A percentile compares a stretch with the other conserved stretches of the same genome.
These are phyloP conservation scores for Ophiorrhiza pumila DNA, from an alignment of 257 asterid genomes.

Conservation along the genomic window DNA sequence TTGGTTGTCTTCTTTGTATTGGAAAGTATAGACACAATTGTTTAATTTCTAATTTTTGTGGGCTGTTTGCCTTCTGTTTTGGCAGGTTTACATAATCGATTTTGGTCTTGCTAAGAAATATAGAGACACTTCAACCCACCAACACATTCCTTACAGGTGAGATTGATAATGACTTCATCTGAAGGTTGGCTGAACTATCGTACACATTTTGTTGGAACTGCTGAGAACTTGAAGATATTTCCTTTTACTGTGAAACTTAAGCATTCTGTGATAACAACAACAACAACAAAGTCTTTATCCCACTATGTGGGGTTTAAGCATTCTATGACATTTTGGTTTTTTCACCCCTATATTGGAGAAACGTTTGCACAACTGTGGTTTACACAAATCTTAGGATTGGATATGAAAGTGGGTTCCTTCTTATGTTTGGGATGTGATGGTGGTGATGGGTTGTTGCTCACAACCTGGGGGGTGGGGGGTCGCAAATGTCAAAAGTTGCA, in stretches of 20 bases:
- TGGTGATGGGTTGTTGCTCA: too few relatives aligned
- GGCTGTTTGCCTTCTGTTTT: background rate
- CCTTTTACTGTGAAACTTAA: background rate
- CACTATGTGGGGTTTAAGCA: too few relatives aligned
- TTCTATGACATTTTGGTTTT: background rate
- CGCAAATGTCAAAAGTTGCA: too few relatives aligned
- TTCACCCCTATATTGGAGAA: background rate
- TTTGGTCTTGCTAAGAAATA: slow-evolving; percentile 98
- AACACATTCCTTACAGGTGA: slow-evolving; percentile 95
- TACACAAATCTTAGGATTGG: background rate
- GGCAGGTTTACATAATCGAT: slow-evolving; percentile 86
- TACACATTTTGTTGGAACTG: background rate
- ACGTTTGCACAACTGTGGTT: background rate
- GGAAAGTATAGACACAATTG: background rate
- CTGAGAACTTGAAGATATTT: background rate
- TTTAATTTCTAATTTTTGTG: slow-evolving; percentile 1
- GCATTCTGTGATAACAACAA: too few relatives aligned
- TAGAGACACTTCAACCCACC: slow-evolving; percentile 75
- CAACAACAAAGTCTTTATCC: too few relatives aligned
- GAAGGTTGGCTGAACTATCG: background rate
- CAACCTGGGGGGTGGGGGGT: too few relatives aligned
- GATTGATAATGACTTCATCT: slow-evolving; percentile 15
- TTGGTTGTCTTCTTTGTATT: slow-evolving; percentile 6
- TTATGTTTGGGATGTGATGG: too few relatives aligned
- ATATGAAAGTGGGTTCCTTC: too few relatives aligned